Conservation (phyloP, 305 asterid genomes). For the Vinca major region DNA sequence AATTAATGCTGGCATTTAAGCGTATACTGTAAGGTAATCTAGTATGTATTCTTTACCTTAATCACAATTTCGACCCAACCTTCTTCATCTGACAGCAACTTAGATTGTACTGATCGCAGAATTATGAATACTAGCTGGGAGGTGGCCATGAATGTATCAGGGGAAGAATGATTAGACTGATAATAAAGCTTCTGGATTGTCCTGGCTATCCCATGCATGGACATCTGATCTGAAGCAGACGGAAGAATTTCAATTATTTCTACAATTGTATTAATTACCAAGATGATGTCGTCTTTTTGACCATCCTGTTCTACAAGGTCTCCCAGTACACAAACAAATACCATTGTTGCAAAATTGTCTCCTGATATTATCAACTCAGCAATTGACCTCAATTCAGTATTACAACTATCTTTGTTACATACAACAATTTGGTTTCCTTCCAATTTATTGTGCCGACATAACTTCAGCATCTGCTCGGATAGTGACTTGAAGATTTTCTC, state of each 20-base stretch:
- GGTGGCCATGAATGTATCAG: conserved; percentile 39
- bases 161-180: conserved; percentile 31
- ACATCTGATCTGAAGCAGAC: conserved; percentile 66
- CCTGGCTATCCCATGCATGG: conserved; percentile 53
- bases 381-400: conserved; percentile 38
- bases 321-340: conserved; percentile 48
- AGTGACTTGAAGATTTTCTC: conserved; percentile 60
- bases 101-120: conserved; percentile 48
- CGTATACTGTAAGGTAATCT: conserved; percentile 3
- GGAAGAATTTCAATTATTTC: conserved; percentile 52
- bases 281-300: conserved; percentile 45
- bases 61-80: conserved; percentile 61
- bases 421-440: conserved; percentile 25
- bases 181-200: conserved; percentile 41
- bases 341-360: conserved; percentile 50
- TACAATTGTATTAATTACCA: conserved; percentile 40
- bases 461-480: conserved; percentile 52
- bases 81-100: conserved; percentile 45
- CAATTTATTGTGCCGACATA: conserved; percentile 42
- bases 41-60: conserved; percentile 38
- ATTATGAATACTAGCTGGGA: conserved; percentile 42
- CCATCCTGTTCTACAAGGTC: conserved; percentile 44
- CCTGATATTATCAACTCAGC: conserved; percentile 61
- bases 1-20: conserved; percentile 9
- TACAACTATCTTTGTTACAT: conserved; percentile 26